Conservation (phyloP, 1,284 basidiomycete species). For the Puccinia polysora region DNA sequence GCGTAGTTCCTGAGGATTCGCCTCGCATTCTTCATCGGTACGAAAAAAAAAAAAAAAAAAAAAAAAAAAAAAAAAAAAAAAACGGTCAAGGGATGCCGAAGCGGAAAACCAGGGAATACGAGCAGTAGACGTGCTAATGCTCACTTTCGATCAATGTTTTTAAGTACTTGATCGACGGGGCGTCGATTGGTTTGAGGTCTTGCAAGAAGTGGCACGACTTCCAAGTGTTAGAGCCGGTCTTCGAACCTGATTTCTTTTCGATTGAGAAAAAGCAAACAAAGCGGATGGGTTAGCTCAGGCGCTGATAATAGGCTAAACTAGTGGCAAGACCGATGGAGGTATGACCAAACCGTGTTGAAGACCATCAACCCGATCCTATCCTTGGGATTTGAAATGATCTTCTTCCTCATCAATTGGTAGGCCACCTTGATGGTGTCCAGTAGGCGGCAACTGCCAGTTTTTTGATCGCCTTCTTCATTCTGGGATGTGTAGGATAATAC, state of each 20-base stretch:
- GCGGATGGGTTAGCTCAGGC: not conserved
- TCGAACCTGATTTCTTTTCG: slow-evolving; percentile 31
- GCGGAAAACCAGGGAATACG: no score
- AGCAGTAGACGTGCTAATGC: no score
- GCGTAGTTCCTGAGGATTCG: slow-evolving; percentile 20
- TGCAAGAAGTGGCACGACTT: slow-evolving; percentile 14
- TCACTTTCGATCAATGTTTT: slow-evolving; percentile 27
- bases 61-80: not conserved
- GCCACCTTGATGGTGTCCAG: slow-evolving; percentile 13
- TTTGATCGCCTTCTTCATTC: not conserved
- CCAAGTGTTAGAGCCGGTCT: slow-evolving; percentile 8
- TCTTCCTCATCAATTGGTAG: slow-evolving; percentile 27
- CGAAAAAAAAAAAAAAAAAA: no score
- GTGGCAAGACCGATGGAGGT: not conserved
- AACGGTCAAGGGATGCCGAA: not conserved
- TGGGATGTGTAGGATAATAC: not conserved
- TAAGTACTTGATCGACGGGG: slow-evolving; percentile 24
- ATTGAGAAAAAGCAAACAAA: not conserved
- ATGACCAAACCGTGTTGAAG: slow-evolving; percentile 30
- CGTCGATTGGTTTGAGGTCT: slow-evolving; percentile 13
- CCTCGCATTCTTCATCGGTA: slow-evolving; percentile 11
- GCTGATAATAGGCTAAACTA: no score
- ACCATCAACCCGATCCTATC: slow-evolving; percentile 27
- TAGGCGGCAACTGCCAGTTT: slow-evolving; percentile 7
- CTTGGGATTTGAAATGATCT: slow-evolving; percentile 32